Base-by-base conservation (phyloP, 345 rosid genomes). In the Populus alba region DNA sequence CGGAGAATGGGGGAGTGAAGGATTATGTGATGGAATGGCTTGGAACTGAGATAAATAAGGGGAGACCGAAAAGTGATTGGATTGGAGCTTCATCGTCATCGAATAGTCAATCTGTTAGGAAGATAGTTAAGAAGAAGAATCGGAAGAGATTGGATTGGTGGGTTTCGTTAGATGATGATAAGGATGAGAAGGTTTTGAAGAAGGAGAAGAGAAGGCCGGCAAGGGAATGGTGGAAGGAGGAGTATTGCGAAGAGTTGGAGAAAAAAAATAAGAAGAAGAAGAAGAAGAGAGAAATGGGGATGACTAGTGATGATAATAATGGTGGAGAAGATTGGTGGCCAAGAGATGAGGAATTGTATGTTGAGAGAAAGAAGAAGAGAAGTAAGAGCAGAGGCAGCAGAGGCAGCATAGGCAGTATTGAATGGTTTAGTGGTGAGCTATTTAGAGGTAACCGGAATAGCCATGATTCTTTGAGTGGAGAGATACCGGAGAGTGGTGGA, bases 191-290 rank as follows among this genome's bases (percentile, higher is more conserved):
- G 82, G 79, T 73, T 70, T 62, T 73, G 16, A 91, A 88, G 84
- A 88, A 82, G 81, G 92, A 89, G 79, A 91, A 86, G 88, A 80
- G 89, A 74, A 87, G 91, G 86, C 91, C 86, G 47, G 91, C 97
- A 5, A 92, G 99, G 81, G 94, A 95, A 75, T 95, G 99, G 99
- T 95, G 99, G 99, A 93, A 88, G 75, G 98, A 95, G 77, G 98
- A 95, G 88, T 91, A 95, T 22, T 85, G 94, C 22, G 97, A 92
- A 77, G 97, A 92, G 67, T 82, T 92, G 1, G 89, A 90, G 7
- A 89, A 84, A 83, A 92, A 90, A 80, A 94, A 86, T 75, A 87
- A 84, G 80, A 90, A 84, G 45, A 85, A 88, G 71, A 95, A 91
- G 84, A 85, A 85, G 74, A 76, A 77, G 77, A 82, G 80, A 43